phyloP scores from a whole-genome alignment of 2,329 filamentous ascomycete genomes.

The Xylariomycetidae sp. region DNA sequence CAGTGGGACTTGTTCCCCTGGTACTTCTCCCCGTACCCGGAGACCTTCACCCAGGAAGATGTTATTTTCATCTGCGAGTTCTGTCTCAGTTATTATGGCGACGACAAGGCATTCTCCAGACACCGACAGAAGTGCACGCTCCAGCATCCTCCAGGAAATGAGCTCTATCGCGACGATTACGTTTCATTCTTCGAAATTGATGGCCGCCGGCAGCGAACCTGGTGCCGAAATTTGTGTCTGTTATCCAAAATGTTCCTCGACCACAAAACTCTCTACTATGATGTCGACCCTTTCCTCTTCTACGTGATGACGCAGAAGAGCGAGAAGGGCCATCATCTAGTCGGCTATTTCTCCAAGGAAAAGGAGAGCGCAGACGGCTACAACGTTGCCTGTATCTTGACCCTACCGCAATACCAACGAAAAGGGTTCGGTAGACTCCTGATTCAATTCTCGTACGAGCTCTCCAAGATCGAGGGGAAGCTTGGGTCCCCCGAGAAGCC shows the following conservation, averaged over 20 bases:
- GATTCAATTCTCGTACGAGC: constrained; percentile 96
- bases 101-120: constrained; percentile 74
- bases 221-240: constrained; percentile 93
- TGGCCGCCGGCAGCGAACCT: constrained; percentile 86
- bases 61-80: constrained; percentile 97
- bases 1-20: constrained; percentile 89
- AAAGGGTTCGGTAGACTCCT: constrained; percentile 90
- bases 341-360: constrained; percentile 99
- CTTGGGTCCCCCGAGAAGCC: constrained; percentile 96
- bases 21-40: constrained; percentile 98
- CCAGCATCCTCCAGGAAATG: constrained; percentile 91
- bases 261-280: constrained; percentile 98
- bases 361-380: constrained; percentile 96
- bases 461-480: constrained; percentile 92
- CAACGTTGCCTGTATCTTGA: constrained; percentile 97
- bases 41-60: constrained; percentile 81
- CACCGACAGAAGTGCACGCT: constrained; percentile 88
- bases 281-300: constrained; percentile 98
- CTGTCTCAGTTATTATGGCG: constrained; percentile 86
- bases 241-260: constrained; percentile 92
- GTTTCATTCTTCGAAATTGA: constrained; percentile 98
- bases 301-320: constrained; percentile 94
- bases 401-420: constrained; percentile 90
- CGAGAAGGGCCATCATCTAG: constrained; percentile 85
- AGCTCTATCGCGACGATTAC: constrained; percentile 92